Percentiles rank a stretch among this genome's conserved stretches.
phyloP scores from a whole-genome alignment of 2,329 filamentous ascomycete genomes.

The Trichoderma sp. region DNA sequence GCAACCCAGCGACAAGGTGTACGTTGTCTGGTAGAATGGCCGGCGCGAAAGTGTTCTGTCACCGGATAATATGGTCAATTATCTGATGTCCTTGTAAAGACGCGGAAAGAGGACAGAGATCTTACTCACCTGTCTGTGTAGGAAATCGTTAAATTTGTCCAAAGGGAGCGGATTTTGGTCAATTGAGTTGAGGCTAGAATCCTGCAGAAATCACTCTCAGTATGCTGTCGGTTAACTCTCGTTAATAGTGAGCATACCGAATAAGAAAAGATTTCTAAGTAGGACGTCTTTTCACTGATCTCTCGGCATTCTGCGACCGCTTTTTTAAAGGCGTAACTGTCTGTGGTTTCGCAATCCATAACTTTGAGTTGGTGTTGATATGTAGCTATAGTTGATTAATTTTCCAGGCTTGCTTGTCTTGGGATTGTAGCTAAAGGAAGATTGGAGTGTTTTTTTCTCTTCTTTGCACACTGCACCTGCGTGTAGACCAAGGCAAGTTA shows the following conservation, averaged over 20 bases:
- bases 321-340: background rate
- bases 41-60: background rate
- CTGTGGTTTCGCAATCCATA: background rate
- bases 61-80: background rate
- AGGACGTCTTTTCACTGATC: background rate
- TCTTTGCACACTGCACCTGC: too few relatives aligned
- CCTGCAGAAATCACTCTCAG: background rate
- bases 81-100: background rate
- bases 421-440: too few relatives aligned
- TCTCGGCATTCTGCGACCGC: background rate
- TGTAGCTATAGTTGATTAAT: background rate
- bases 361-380: background rate
- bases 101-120: background rate
- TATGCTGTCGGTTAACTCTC: background rate
- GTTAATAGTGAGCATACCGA: background rate
- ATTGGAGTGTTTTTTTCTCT: too few relatives aligned
- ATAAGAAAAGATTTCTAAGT: background rate
- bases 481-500: background rate
- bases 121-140: background rate
- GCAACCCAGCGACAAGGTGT: background rate
- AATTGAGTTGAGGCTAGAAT: background rate
- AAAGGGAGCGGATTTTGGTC: background rate
- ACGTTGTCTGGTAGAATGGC: background rate
- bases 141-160: background rate
- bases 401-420: background rate